These are phyloP conservation scores for Populus tomentosa DNA, from an alignment of 441 rosid species.

Conservation along the genomic window DNA sequence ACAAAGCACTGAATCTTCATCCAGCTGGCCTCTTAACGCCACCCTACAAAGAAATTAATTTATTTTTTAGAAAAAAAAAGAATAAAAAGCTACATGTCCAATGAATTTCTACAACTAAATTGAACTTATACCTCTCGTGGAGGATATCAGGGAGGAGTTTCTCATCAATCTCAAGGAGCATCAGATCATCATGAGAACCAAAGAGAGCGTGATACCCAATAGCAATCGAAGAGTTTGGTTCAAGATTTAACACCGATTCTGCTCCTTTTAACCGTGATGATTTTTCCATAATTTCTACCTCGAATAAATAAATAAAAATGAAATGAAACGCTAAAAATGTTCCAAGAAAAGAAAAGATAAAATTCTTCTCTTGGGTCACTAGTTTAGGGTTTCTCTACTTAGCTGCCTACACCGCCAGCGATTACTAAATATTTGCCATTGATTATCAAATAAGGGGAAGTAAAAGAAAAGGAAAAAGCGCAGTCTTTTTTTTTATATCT, in stretches of 20 bases:
- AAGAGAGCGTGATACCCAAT: constrained; percentile 63
- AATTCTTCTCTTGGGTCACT: not conserved
- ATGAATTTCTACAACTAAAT: not conserved
- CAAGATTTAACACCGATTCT: constrained; percentile 52
- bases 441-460: not conserved
- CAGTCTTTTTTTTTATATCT: no score
- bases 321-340: not conserved
- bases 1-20: constrained; percentile 91
- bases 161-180: constrained; percentile 73
- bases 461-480: not conserved
- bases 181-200: constrained; percentile 62
- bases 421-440: not conserved
- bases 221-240: constrained; percentile 42
- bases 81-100: not conserved
- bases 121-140: constrained; percentile 38
- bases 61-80: not conserved
- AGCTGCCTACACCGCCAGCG: not conserved
- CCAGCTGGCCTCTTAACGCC: constrained; percentile 68
- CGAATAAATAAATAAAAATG: not conserved
- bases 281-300: constrained; percentile 28
- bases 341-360: not conserved
- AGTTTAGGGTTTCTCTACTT: not conserved
- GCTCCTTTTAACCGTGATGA: constrained; percentile 35
- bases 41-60: constrained; percentile 36
- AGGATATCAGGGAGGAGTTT: constrained; percentile 61